Evolutionary conservation across 257 asterid genomes (phyloP).

Genomic region (Perilla frutescens): DNA sequence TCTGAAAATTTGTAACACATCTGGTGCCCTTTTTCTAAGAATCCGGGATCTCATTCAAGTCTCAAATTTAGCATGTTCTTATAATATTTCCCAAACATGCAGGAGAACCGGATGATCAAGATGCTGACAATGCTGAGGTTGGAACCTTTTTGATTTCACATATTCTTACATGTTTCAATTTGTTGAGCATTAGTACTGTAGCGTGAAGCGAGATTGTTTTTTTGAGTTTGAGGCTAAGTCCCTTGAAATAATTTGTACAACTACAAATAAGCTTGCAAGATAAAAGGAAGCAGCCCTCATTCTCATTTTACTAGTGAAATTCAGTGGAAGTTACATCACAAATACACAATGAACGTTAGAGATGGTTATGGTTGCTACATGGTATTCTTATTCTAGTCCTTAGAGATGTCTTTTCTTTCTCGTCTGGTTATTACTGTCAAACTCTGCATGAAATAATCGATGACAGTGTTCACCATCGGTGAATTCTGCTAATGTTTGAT

Average conservation of each 20-base stretch:
- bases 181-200: conserved; percentile 5
- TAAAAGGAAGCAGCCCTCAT: background rate
- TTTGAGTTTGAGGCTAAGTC: background rate
- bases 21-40: background rate
- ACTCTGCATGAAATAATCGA: background rate
- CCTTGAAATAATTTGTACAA: background rate
- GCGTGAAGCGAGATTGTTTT: background rate
- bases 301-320: background rate
- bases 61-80: conserved; percentile 18
- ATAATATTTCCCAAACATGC: conserved; percentile 36
- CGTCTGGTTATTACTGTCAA: conserved; percentile 11
- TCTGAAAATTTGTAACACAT: conserved; percentile 1
- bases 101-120: conserved; percentile 58
- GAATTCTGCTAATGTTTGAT: conserved; percentile 2
- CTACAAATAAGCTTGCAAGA: background rate
- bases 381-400: conserved; percentile 6
- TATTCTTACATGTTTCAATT: background rate
- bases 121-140: conserved; percentile 63
- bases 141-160: conserved; percentile 15
- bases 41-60: background rate
- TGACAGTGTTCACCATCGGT: background rate
- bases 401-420: background rate
- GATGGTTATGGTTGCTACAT: conserved; percentile 1
- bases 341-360: background rate
- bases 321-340: background rate